Conservation (phyloP, 2,329 filamentous ascomycete species). For the Trichophyton schoenleinii region DNA sequence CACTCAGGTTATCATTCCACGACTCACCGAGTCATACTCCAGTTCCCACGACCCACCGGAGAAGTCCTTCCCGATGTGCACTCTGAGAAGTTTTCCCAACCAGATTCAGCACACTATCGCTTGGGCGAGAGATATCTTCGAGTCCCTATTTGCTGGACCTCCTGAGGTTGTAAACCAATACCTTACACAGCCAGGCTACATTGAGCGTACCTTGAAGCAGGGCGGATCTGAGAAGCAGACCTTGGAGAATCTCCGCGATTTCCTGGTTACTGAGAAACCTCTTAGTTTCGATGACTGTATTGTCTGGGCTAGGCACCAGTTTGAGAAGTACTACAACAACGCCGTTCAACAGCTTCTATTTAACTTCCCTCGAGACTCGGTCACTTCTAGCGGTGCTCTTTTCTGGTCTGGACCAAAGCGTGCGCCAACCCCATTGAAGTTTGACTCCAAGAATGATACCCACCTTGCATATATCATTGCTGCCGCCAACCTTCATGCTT, state of each 20-base stretch:
- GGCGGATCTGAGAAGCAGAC: slow-evolving; percentile 83
- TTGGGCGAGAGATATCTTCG: slow-evolving; percentile 93
- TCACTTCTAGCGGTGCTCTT: slow-evolving; percentile 71
- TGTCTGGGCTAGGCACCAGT: slow-evolving; percentile 83
- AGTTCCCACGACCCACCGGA: slow-evolving; percentile 94
- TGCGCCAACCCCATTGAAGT: slow-evolving; percentile 81
- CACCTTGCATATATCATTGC: slow-evolving; percentile 82
- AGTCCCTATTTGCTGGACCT: slow-evolving; percentile 83
- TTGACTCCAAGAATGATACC: slow-evolving; percentile 69
- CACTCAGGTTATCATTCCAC: slow-evolving; percentile 85
- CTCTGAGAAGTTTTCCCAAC: slow-evolving; percentile 92
- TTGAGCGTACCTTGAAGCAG: slow-evolving; percentile 77
- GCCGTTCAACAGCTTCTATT: slow-evolving; percentile 88
- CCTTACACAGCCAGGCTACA: slow-evolving; percentile 78
- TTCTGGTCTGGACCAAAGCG: slow-evolving; percentile 99
- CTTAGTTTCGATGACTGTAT: slow-evolving; percentile 92
- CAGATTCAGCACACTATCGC: slow-evolving; percentile 97
- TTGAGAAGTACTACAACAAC: slow-evolving; percentile 95
- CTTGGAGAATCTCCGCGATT: slow-evolving; percentile 78
- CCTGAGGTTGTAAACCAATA: slow-evolving; percentile 92
- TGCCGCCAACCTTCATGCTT: slow-evolving; percentile 84
- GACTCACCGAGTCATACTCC: slow-evolving; percentile 91
- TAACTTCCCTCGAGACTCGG: slow-evolving; percentile 93
- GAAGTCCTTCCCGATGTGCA: slow-evolving; percentile 99
- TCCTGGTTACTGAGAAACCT: slow-evolving; percentile 81